phyloP scores from a whole-genome alignment of 305 asterid species.

The Andrographis paniculata region DNA sequence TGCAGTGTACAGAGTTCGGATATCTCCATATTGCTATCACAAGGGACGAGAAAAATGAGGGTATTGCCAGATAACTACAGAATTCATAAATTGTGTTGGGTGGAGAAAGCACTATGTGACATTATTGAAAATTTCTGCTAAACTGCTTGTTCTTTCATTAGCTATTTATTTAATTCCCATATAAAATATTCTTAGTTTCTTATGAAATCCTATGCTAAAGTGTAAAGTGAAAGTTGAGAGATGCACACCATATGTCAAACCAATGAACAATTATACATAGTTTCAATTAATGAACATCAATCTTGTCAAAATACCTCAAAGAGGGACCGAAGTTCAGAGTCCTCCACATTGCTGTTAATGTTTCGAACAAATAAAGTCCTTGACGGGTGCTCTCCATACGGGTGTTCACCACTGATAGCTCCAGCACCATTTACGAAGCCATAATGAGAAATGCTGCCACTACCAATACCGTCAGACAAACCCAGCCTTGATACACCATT shows the following conservation, averaged over 20 bases:
- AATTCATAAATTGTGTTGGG: too few species aligned
- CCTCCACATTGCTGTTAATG: constrained; percentile 92
- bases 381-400: constrained; percentile 97
- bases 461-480: constrained; percentile 48
- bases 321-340: constrained; percentile 75
- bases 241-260: too few species aligned
- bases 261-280: too few species aligned
- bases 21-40: constrained; percentile 88
- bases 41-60: constrained; percentile 5
- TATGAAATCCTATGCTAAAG: too few species aligned
- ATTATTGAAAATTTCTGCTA: too few species aligned
- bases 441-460: constrained; percentile 34
- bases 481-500: constrained; percentile 48
- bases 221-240: too few species aligned
- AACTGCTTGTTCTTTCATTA: too few species aligned
- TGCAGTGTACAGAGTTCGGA: constrained; percentile 85
- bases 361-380: constrained; percentile 93
- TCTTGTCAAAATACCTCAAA: constrained; percentile 95
- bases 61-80: too few species aligned
- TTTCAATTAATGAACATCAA: too few species aligned
- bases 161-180: too few species aligned
- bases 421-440: constrained; percentile 51
- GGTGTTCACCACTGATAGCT: constrained; percentile 76
- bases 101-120: too few species aligned
- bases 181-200: too few species aligned